Conservation (phyloP, 2,329 filamentous ascomycete species). For the Phyllosticta citribraziliensis region DNA sequence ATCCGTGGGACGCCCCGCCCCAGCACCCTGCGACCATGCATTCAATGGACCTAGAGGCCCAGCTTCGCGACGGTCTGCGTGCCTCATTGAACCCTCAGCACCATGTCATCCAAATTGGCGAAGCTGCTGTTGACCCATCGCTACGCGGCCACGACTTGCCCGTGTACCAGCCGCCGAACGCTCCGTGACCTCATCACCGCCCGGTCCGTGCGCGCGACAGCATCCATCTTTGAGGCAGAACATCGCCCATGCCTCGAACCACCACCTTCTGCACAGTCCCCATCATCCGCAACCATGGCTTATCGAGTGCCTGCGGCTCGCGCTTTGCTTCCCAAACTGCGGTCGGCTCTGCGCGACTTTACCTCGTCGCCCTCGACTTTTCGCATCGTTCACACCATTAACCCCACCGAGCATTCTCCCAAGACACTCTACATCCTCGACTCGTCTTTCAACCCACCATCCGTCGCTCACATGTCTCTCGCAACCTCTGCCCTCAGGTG, state of each 20-base stretch:
- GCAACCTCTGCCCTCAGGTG: slow-evolving; percentile 41
- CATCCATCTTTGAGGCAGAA: background rate
- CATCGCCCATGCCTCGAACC: background rate
- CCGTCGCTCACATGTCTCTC: slow-evolving; percentile 47
- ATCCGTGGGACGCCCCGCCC: background rate
- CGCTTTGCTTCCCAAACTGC: slow-evolving; percentile 22
- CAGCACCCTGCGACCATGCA: slow-evolving; percentile 2
- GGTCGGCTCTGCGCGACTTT: slow-evolving; percentile 23
- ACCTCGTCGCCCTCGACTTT: slow-evolving; percentile 24
- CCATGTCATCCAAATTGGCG: background rate
- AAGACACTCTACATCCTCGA: slow-evolving; percentile 52
- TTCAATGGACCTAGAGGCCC: background rate
- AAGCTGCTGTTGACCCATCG: background rate
- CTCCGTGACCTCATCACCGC: slow-evolving; percentile 5
- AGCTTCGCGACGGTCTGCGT: slow-evolving; percentile 1
- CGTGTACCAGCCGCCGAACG: slow-evolving; percentile 6
- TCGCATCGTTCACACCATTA: slow-evolving; percentile 25
- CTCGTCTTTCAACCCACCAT: slow-evolving; percentile 58
- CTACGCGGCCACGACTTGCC: slow-evolving; percentile 1
- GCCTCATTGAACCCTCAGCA: background rate
- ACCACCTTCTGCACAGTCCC: background rate
- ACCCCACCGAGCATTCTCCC: slow-evolving; percentile 25
- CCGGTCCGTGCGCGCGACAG: background rate
- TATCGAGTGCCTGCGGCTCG: slow-evolving; percentile 18
- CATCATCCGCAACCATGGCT: slow-evolving; percentile 17